Percentiles rank a stretch among this genome's conserved stretches.
phyloP scores from a whole-genome alignment of 2,329 filamentous ascomycete genomes.

The Exophiala xenobiotica region DNA sequence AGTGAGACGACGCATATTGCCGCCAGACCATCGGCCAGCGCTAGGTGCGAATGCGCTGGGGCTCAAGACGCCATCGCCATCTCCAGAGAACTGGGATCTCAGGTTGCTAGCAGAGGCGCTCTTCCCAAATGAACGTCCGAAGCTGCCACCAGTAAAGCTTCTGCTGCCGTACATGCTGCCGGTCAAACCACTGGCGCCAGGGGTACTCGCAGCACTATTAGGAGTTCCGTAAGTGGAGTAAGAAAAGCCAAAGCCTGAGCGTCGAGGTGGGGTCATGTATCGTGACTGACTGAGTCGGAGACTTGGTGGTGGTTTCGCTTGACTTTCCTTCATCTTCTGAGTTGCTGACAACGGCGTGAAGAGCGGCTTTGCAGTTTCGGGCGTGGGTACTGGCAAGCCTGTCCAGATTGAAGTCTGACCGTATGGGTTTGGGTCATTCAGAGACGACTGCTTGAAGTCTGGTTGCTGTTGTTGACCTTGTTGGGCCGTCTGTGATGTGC shows the following conservation, averaged over 20 bases:
- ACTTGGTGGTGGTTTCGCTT: constrained; percentile 38
- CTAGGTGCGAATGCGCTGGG: constrained; percentile 80
- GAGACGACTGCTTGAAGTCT: constrained; percentile 68
- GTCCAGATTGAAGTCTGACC: constrained; percentile 85
- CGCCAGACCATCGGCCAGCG: constrained; percentile 62
- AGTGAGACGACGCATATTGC: constrained; percentile 81
- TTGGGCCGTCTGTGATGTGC: constrained; percentile 53
- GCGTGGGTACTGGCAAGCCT: constrained; percentile 62
- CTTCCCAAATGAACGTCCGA: constrained; percentile 73
- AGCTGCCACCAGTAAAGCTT: constrained; percentile 53
- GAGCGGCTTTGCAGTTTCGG: constrained; percentile 77
- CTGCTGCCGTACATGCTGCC: constrained; percentile 40
- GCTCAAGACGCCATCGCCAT: constrained; percentile 76
- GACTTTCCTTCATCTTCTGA: constrained; percentile 74
- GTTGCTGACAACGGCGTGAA: constrained; percentile 81
- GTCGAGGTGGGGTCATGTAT: constrained; percentile 79
- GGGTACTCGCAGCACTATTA: constrained; percentile 67
- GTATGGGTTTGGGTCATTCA: constrained; percentile 83
- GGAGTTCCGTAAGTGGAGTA: constrained; percentile 91
- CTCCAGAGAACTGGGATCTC: constrained; percentile 71
- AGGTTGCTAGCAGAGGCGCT: constrained; percentile 87
- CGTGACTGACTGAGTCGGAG: constrained; percentile 65
- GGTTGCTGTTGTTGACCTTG: constrained; percentile 55
- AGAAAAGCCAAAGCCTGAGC: constrained; percentile 80
- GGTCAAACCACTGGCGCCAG: constrained; percentile 49